These are phyloP conservation scores for Ogataea haglerorum DNA, from an alignment of 805 yeast genomes.

Conservation along the genomic window DNA sequence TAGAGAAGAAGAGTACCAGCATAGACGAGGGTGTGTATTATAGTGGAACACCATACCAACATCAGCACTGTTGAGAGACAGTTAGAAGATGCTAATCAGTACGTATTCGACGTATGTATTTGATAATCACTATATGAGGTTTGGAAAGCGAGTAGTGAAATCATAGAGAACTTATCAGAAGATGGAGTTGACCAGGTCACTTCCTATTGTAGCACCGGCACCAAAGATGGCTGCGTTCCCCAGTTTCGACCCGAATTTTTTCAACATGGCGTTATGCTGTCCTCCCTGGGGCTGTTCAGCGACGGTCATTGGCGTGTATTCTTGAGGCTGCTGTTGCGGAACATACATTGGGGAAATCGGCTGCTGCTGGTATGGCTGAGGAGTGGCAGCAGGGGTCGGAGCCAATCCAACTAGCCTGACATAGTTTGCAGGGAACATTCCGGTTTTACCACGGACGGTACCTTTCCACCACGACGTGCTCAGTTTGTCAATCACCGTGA, in stretches of 20 bases:
- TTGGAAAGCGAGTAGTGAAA: not conserved
- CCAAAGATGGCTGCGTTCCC: constrained; percentile 97
- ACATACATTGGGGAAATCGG: constrained; percentile 19
- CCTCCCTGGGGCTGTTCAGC: constrained; percentile 20
- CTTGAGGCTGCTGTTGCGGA: constrained; percentile 23
- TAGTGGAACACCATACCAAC: constrained; percentile 5
- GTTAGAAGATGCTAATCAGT: not conserved
- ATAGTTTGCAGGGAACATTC: constrained; percentile 89
- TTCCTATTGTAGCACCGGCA: constrained; percentile 95
- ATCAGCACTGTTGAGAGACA: not conserved
- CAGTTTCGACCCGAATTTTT: constrained; percentile 76
- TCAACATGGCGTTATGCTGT: constrained; percentile 32
- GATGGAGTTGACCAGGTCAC: constrained; percentile 76
- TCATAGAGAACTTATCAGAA: constrained; percentile 35
- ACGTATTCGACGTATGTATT: not conserved
- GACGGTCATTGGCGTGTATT: constrained; percentile 20
- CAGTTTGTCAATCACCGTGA: constrained; percentile 67
- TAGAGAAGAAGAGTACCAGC: constrained; percentile 5
- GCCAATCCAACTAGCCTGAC: constrained; percentile 42
- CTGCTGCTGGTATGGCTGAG: constrained; percentile 22
- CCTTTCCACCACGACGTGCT: constrained; percentile 95
- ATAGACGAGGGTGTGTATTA: constrained; percentile 11
- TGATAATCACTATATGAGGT: not conserved
- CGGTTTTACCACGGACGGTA: constrained; percentile 50
- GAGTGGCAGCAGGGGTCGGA: constrained; percentile 18